Evolutionary conservation across 2,329 filamentous ascomycete species (phyloP), one percentile per base, ranked within the genome.

Genomic region (Calonectria montana): DNA sequence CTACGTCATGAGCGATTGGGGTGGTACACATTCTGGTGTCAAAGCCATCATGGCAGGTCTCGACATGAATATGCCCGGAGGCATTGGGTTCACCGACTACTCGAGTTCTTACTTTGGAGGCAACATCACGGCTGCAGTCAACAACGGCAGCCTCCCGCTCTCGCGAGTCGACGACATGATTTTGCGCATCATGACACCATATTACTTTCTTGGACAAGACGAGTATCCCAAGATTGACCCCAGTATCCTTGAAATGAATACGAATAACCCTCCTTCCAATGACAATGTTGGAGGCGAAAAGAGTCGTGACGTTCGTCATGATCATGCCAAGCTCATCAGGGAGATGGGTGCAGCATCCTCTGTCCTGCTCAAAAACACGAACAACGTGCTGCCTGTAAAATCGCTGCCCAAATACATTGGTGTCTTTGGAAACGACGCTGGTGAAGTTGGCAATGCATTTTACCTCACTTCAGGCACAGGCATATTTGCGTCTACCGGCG

Each of bases 281-380:
- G 57, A 39, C 23, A 39, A 61, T 41, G 23, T 48, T 1, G 57
- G 39, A 29, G 88, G 89, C 3, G 86, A 90, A 70, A 81, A 83
- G 7, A 89, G 91, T 75, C 86, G 75, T 70, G 82, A 84, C 65
- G 83, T 84, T 43, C 86, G 87, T 0, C 89, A 87, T 39, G 86
- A 91, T 74, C 87, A 91, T 41, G 89, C 85, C 13, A 79, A 85
- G 2, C 80, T 91, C 3, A 84, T 89, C 72, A 85, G 88, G 45
- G 89, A 88, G 86, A 87, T 91, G 73, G 86, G 78, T 25, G 78
- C 81, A 9, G 82, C 79, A 65, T 92, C 91, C 37, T 92, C 89
- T 23, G 90, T 94, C 16, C 86, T 96, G 5, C 84, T 95, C 69
- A 95, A 95, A 86, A 95, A 95, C 82, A 85, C 83, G 15, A 86